Percentiles rank a stretch among this genome's conserved stretches.
Conservation (phyloP, 2,329 filamentous ascomycete species). For the Fonsecaea pedrosoi region DNA sequence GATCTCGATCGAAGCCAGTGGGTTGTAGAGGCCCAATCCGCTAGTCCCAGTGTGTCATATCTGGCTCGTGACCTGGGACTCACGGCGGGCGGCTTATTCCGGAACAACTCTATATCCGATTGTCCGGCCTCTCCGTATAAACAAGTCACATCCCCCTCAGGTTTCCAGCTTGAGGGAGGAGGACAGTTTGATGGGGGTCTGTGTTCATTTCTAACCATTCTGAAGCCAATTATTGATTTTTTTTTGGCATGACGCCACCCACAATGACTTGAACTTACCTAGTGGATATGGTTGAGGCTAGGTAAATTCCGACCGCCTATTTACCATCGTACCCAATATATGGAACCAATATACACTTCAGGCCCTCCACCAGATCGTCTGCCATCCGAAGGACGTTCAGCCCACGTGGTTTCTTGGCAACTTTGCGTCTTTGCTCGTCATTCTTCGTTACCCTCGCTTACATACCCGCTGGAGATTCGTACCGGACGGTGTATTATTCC, state of each 20-base stretch:
- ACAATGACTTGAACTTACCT: not conserved
- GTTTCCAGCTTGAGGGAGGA: not conserved
- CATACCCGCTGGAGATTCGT: not conserved
- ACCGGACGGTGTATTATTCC: not conserved
- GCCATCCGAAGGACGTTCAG: not conserved
- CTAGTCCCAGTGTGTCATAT: not conserved
- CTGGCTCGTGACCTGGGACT: not conserved
- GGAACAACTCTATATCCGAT: conserved; percentile 3
- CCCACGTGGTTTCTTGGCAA: not conserved
- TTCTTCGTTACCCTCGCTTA: not conserved
- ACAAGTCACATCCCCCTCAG: not conserved
- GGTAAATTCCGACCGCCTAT: not conserved
- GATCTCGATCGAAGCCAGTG: not conserved
- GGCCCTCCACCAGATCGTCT: not conserved
- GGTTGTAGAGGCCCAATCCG: not conserved
- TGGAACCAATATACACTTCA: no score
- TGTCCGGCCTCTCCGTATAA: not conserved
- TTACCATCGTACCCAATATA: no score
- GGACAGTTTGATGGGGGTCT: not conserved
- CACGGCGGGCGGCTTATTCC: not conserved
- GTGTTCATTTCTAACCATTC: not conserved
- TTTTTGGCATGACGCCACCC: not conserved
- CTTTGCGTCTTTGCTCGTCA: not conserved
- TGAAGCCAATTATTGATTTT: not conserved
- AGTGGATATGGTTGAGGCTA: not conserved